phyloP scores from a whole-genome alignment of 768 basidiomycete genomes.

The Panaeolus papilionaceus region DNA sequence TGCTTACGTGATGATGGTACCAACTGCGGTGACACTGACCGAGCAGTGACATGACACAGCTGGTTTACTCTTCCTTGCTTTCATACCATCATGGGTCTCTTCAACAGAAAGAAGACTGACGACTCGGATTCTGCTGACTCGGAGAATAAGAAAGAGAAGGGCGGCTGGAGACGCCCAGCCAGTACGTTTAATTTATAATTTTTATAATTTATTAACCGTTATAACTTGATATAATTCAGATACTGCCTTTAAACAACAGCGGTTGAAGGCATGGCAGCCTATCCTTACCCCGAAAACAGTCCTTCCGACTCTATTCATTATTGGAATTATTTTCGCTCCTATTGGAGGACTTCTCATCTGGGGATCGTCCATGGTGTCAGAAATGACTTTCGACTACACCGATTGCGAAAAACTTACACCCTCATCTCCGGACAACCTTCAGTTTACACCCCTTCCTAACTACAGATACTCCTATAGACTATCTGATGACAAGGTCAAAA shows the following conservation, averaged over 20 bases:
- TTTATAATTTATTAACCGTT: not conserved
- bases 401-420: conserved; percentile 77
- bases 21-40: conserved; percentile 23
- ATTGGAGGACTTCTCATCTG: conserved; percentile 95
- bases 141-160: conserved; percentile 81
- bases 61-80: conserved; percentile 20
- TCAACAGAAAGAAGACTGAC: conserved; percentile 58
- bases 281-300: conserved; percentile 98
- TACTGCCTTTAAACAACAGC: conserved; percentile 99
- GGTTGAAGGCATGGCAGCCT: conserved; percentile 99
- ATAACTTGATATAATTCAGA: conserved; percentile 52
- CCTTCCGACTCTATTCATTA: conserved; percentile 93
- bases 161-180: conserved; percentile 83
- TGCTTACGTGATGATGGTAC: conserved; percentile 36
- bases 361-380: conserved; percentile 82
- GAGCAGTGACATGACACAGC: conserved; percentile 14
- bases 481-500: conserved; percentile 57
- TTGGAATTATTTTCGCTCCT: conserved; percentile 94
- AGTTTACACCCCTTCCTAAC: conserved; percentile 63
- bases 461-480: conserved; percentile 72
- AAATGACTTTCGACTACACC: conserved; percentile 96
- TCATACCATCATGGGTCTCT: conserved; percentile 54
- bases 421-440: conserved; percentile 41
- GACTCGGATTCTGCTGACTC: conserved; percentile 47
- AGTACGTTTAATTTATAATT: conserved; percentile 55